Evolutionary conservation across 306 rosid genomes (phyloP), one percentile per base, ranked within the genome.

Genomic region (Lathyrus oleraceus): DNA sequence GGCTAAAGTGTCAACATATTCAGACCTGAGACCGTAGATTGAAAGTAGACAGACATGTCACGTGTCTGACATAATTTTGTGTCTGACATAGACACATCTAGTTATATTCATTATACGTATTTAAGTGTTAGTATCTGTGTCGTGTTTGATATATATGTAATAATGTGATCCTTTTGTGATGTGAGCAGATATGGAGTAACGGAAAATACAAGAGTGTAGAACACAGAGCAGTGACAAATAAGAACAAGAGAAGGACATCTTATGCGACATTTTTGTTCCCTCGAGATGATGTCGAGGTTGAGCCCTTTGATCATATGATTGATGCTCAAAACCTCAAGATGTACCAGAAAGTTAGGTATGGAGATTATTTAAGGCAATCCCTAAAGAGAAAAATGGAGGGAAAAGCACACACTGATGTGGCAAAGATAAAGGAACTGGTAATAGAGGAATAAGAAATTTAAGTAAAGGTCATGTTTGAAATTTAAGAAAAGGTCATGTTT

Each of bases 201-300:
- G 90, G 82, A 4, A 83, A 65, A 69, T 78, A 80, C 75, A 80
- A 75, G 65, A 86, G 87, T 61, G 27, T 77, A 42, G 84, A 80
- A 7, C 86, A 81, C 25, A 81, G 75, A 70, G 86, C 70, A 14
- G 61, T 79, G 45, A 76, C 82, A 70, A 81, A 80, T 23, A 63
- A 56, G 63, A 66, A 43, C 56, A 66, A 62, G 62, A 66, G 17
- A 15, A 81, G 83, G 74, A 51, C 42, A 21, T 78, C 86, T 10
- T 47, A 48, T 14, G 77, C 73, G 5, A 17, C 66, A 5, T 76
- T 86, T 77, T 23, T 79, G 4, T 0, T 6, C 11, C 86, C 88
- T 19, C 65, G n/a, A 1, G 81, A 76, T 65, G 81, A 83, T 57
- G 81, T 68, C 2, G 81, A 73, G 52, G 68, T 81, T 32, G 81